Conservation (phyloP, 441 rosid species). For the California macrophylla region DNA sequence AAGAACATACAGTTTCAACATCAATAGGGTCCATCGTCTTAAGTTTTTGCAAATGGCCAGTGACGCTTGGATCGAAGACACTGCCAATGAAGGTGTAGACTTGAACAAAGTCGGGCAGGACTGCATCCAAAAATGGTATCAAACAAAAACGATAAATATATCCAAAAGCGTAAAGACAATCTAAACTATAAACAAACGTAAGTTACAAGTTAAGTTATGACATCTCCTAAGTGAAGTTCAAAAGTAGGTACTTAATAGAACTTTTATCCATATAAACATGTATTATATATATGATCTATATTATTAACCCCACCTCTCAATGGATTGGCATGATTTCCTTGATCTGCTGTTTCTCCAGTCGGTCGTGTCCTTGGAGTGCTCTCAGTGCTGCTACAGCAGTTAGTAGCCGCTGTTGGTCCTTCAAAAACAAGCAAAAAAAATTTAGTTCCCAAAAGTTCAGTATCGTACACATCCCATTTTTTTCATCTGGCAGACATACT, state of each 20-base stretch:
- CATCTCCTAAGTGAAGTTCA: neutral
- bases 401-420: conserved; percentile 41
- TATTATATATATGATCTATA: neutral
- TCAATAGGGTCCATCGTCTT: conserved; percentile 89
- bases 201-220: neutral
- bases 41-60: conserved; percentile 62
- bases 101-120: conserved; percentile 75
- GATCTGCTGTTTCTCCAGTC: conserved; percentile 40
- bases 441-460: conserved; percentile 22
- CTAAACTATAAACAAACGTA: neutral
- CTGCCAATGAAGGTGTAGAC: conserved; percentile 91
- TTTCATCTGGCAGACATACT: neutral
- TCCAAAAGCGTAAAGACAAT: neutral
- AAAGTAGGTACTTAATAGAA: neutral
- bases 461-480: neutral
- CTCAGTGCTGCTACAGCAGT: conserved; percentile 63
- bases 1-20: conserved; percentile 63
- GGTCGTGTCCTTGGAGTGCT: conserved; percentile 44
- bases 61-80: conserved; percentile 64
- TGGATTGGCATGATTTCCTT: conserved; percentile 44
- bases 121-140: conserved; percentile 37
- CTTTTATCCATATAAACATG: neutral
- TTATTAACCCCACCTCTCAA: conserved; percentile 46
- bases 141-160: neutral
- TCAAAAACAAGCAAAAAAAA: conserved; percentile 20